Percentiles rank a stretch among this genome's conserved stretches.
Evolutionary conservation across 345 rosid genomes (phyloP).

Genomic region (Combretum micranthum): DNA sequence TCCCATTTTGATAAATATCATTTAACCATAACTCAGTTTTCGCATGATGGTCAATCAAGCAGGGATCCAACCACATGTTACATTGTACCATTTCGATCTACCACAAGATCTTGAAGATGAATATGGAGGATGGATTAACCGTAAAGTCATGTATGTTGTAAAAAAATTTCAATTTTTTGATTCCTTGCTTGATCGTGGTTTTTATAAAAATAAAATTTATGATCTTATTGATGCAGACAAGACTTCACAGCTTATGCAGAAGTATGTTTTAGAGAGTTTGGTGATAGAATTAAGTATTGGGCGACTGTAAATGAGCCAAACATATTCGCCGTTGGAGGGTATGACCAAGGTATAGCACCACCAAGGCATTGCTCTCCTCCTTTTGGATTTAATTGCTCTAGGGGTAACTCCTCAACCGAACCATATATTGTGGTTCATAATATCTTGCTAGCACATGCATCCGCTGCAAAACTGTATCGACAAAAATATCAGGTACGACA

Average conservation of each 20-base stretch:
- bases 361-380: conserved; percentile 37
- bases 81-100: conserved; percentile 48
- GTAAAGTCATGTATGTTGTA: conserved; percentile 37
- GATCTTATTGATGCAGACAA: conserved; percentile 33
- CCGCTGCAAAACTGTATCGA: conserved; percentile 46
- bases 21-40: no score
- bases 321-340: conserved; percentile 21
- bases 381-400: conserved; percentile 25
- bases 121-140: conserved; percentile 63
- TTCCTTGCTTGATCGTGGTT: neutral
- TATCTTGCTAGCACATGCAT: conserved; percentile 63
- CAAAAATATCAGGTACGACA: conserved; percentile 46
- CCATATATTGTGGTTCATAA: conserved; percentile 61
- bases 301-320: conserved; percentile 68
- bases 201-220: neutral
- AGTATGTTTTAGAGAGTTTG: conserved; percentile 72
- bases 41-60: neutral
- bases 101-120: conserved; percentile 68
- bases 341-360: conserved; percentile 24
- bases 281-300: conserved; percentile 62
- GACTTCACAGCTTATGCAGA: conserved; percentile 75
- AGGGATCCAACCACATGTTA: conserved; percentile 63
- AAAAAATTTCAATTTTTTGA: neutral
- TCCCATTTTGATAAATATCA: neutral
- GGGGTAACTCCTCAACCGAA: conserved; percentile 61